Base-by-base conservation (phyloP, 805 yeast species). In the Nakazawaea wyomingensis region DNA sequence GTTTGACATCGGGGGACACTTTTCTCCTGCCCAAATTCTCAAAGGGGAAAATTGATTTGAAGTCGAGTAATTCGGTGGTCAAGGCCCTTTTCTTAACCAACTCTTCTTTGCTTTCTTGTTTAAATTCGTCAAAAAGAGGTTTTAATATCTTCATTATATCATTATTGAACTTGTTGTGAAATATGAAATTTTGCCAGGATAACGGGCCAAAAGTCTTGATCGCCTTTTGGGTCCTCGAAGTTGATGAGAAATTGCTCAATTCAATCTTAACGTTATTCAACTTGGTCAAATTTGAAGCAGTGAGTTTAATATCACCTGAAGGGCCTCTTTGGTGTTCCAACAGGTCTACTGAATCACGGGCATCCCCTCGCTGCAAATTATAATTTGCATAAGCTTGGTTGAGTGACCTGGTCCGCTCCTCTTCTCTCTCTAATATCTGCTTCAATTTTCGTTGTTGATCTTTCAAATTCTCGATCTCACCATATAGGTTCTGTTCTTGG, bases 101-200 rank as follows among this genome's bases (percentile, higher is more conserved):
- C 16, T 10, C 21, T 3, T 33, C 34, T 17, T 28, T 34, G 18
- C 33, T 10, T 2, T 17, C 30, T 17, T 37, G 19, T 22, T 14
- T 28, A 18, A 28, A 43, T 17, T n/a, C 19, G 13, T 26, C 31
- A 4, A 30, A 22, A 7, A 26, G 24, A n/a, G 36, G 31, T 5
- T 28, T 17, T 4, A 35, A 35, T 10, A 16, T 24, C 3, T 6
- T 5, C 13, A 35, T 24, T 10, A 35, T 4, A 16, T 8, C 10
- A 6, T 26, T 22, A 3, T n/a, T 19, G 27, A 31, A 19, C 4
- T 30, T 28, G 14, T 39, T 16, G 18, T 34, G 43, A 13, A 22
- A 35, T 9, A n/a, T 16, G 29, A 35, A 11, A 24, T 38, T 39
- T 35, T 44, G 47, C 47, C 47, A 44, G 6, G 40, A 26, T 20